Percentiles rank a stretch among this genome's conserved stretches.
These are phyloP conservation scores for Plantago elongata DNA, from an alignment of 257 asterid species.

Conservation along the genomic window DNA sequence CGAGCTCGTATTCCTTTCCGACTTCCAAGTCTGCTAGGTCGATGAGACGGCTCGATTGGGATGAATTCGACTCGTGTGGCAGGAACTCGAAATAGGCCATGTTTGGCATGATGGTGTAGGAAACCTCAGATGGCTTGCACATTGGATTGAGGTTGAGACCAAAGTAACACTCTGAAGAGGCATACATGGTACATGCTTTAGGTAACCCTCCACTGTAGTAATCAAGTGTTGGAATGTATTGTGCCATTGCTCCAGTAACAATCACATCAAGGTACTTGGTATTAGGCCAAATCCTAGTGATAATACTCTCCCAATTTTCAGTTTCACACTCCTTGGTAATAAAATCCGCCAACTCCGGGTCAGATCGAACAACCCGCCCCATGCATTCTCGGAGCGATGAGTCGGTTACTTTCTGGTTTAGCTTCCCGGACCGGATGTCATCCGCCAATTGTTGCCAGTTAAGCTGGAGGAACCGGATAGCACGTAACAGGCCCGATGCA, in stretches of 20 bases:
- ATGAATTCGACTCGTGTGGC: slow-evolving; percentile 49
- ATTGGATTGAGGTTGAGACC: slow-evolving; percentile 90
- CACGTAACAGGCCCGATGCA: slow-evolving; percentile 97
- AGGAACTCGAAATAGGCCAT: slow-evolving; percentile 96
- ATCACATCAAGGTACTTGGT: slow-evolving; percentile 83
- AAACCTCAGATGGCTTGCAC: slow-evolving; percentile 79
- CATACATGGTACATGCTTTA: slow-evolving; percentile 91
- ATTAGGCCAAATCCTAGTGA: slow-evolving; percentile 86
- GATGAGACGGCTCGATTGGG: slow-evolving; percentile 43
- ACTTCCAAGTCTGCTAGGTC: slow-evolving; percentile 76
- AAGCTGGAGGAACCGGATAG: slow-evolving; percentile 89
- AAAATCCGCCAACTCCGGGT: slow-evolving; percentile 54
- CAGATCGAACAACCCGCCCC: slow-evolving; percentile 37
- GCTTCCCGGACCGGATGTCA: slow-evolving; percentile 65
- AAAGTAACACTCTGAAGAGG: slow-evolving; percentile 90
- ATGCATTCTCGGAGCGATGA: slow-evolving; percentile 44
- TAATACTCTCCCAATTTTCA: slow-evolving; percentile 78
- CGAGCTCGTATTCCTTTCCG: slow-evolving; percentile 89
- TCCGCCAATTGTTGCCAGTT: slow-evolving; percentile 54
- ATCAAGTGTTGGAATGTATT: slow-evolving; percentile 85
- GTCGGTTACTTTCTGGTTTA: slow-evolving; percentile 52
- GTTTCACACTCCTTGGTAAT: slow-evolving; percentile 43
- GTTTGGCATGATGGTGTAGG: slow-evolving; percentile 95
- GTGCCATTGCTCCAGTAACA: slow-evolving; percentile 98
- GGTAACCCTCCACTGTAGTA: slow-evolving; percentile 84